These are phyloP conservation scores for Trichoderma brevicompactum DNA, from an alignment of 2,329 filamentous ascomycete genomes.

Conservation along the genomic window DNA sequence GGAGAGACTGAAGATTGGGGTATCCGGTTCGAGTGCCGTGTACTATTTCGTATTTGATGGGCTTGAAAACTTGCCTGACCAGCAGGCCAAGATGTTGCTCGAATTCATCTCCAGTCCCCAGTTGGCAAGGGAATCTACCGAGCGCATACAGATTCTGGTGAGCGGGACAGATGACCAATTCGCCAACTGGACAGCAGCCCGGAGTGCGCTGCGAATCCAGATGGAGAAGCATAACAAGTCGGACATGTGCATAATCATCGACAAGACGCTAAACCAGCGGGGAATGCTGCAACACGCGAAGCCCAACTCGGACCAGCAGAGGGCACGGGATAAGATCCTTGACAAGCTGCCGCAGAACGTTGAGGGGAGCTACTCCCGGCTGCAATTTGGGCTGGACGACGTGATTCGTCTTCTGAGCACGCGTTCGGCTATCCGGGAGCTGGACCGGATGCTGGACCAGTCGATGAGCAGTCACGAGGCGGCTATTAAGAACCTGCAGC, in stretches of 20 bases:
- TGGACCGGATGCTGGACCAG: conserved; percentile 16
- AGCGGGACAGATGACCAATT: conserved; percentile 5
- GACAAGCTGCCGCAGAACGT: conserved; percentile 2
- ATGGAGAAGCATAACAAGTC: conserved; percentile 5
- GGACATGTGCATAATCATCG: conserved; percentile 13
- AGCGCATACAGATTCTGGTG: not conserved
- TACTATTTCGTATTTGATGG: conserved; percentile 7
- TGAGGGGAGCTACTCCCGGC: conserved; percentile 8
- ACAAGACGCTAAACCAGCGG: conserved; percentile 1
- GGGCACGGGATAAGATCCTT: not conserved
- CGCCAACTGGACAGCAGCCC: not conserved
- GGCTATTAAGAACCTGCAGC: not conserved
- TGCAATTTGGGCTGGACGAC: conserved; percentile 7
- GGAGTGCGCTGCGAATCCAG: not conserved
- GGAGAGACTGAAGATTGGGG: conserved; percentile 8
- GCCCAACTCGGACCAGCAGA: conserved; percentile 6
- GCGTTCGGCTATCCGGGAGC: not conserved
- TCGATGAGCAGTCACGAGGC: conserved; percentile 14
- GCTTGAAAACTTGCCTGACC: not conserved
- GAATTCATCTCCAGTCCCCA: not conserved
- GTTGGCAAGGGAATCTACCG: not conserved
- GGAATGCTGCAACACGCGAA: conserved; percentile 5
- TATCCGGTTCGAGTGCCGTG: not conserved
- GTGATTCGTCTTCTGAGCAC: conserved; percentile 12
- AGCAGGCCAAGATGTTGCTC: conserved; percentile 3